Evolutionary conservation across 495 filamentous ascomycete species (phyloP).

Genomic region (Xylaria venustula): DNA sequence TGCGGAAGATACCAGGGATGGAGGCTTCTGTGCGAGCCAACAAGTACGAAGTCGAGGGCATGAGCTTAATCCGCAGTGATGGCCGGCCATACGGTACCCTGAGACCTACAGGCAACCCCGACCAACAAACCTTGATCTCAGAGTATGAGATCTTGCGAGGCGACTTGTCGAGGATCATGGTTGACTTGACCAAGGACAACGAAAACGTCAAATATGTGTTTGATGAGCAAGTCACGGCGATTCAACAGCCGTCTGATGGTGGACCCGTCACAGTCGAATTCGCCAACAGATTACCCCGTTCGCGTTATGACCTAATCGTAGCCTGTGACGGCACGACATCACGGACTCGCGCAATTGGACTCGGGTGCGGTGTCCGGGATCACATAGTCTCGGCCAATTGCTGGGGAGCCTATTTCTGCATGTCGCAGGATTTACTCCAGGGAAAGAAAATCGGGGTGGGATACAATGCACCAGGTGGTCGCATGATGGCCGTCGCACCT

Average conservation of each 20-base stretch:
- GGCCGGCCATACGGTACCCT: constrained; percentile 21
- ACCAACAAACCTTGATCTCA: constrained; percentile 19
- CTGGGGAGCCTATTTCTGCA: constrained; percentile 44
- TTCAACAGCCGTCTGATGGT: constrained; percentile 25
- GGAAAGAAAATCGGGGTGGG: constrained; percentile 33
- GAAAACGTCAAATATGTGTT: constrained; percentile 25
- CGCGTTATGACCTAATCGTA: constrained; percentile 49
- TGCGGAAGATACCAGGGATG: constrained; percentile 31
- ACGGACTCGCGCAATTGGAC: constrained; percentile 45
- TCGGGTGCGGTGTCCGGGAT: constrained; percentile 40
- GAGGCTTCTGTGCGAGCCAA: constrained; percentile 23
- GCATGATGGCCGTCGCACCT: constrained; percentile 33
- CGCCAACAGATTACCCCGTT: constrained; percentile 23
- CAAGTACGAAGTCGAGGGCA: constrained; percentile 23
- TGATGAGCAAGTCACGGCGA: constrained; percentile 19
- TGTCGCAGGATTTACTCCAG: constrained; percentile 35
- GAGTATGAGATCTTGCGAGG: constrained; percentile 22
- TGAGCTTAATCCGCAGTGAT: constrained; percentile 20
- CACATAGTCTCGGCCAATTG: constrained; percentile 34
- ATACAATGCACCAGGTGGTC: constrained; percentile 38
- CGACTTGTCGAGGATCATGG: constrained; percentile 25
- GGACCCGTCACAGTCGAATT: constrained; percentile 24
- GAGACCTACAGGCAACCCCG: constrained; percentile 22
- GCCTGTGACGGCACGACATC: constrained; percentile 50
- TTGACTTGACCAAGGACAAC: constrained; percentile 24